Evolutionary conservation across 805 yeast species (phyloP), one percentile per base, ranked within the genome.

Genomic region (Yamadazyma sp.): DNA sequence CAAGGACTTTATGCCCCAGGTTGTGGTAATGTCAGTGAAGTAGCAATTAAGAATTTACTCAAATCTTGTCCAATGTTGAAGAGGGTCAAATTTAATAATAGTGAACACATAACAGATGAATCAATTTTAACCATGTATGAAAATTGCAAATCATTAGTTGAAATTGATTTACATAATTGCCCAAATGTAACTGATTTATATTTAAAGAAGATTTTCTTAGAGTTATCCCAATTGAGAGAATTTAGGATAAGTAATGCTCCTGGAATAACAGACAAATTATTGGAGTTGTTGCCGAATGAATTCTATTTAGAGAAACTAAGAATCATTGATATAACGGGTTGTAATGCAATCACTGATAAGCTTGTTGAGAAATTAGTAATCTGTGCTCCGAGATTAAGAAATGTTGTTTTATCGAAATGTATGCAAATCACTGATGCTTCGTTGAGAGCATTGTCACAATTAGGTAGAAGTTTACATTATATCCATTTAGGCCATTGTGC

Each of bases 401-500:
- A 88, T 50, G 86, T 93, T 22, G 89, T 86, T 11, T 66, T 91
- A 38, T 89, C 95, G 7, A 93, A 93, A 59, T 93, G 98, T 66
- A 68, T 80, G 52, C 80, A 80, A 51, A 78, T 91, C 19, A 86
- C 97, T 1, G 97, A 91, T 64, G 73, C 80, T 1, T 79, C 94
- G 3, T 63, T 91, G 27, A 68, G 78, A 33, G 77, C 86, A 12
- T 68, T 93, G 43, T 74, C 94, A 5, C 71, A 70, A 20, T 68
- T 93, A 39, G 95, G 91, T 4, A 76, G 83, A 50, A 80, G 81
- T 47, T 68, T 91, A 47, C 96, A 88, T 52, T 87, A 88, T 49
- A 73, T 93, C 33, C 98, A 93, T 62, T 72, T 91, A 42, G 98
- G 98, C 12, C 98, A 91, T 63, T 93, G 98, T 65, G 75, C 80